phyloP scores from a whole-genome alignment of 257 asterid genomes.

The Verbena officinalis region DNA sequence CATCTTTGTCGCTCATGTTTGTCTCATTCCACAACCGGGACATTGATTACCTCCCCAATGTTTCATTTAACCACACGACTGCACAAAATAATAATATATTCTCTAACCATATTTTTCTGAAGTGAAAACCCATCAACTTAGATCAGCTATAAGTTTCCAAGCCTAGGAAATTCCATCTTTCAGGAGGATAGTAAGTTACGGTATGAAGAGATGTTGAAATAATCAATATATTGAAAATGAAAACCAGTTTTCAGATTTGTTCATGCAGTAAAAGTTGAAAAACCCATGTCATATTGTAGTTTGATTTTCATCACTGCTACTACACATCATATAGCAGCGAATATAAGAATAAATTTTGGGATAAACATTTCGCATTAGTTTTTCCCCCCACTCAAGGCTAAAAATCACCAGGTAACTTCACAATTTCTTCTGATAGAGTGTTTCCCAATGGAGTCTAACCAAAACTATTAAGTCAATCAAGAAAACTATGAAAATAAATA shows the following conservation, averaged over 20 bases:
- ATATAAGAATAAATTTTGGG: background rate
- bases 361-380: background rate
- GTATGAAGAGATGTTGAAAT: background rate
- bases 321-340: background rate
- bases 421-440: background rate
- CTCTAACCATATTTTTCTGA: background rate
- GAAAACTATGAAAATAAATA: background rate
- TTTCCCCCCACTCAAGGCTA: background rate
- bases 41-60: background rate
- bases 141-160: slow-evolving; percentile 4
- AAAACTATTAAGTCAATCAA: background rate
- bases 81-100: background rate
- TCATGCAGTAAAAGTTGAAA: too few species aligned
- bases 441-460: slow-evolving; percentile 3
- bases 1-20: background rate
- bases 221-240: background rate
- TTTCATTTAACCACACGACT: background rate
- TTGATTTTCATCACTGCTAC: slow-evolving; percentile 4
- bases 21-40: background rate
- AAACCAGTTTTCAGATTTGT: background rate
- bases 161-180: background rate
- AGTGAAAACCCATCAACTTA: background rate
- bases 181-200: background rate
- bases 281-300: too few species aligned
- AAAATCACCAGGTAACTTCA: slow-evolving; percentile 7